Conservation (phyloP, 768 basidiomycete species). For the Termitomyces titanicus region DNA sequence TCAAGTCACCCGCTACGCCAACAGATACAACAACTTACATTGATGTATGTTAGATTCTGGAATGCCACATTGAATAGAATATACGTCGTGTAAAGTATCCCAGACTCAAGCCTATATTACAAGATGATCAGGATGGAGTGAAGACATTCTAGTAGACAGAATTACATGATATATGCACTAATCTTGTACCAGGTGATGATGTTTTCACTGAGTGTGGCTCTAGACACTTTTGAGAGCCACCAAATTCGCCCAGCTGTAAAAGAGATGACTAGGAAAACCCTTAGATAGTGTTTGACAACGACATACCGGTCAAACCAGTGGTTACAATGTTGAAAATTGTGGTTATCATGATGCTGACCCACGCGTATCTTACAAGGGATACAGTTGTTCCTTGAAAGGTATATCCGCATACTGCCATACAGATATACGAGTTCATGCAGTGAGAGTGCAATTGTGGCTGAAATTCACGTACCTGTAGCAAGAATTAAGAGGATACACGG, state of each 20-base stretch:
- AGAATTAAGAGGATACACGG: neutral
- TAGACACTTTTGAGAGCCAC: neutral
- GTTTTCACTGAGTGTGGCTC: neutral
- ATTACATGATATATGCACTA: neutral
- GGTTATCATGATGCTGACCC: neutral
- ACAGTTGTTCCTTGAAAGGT: neutral
- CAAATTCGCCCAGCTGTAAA: neutral
- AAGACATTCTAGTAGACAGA: neutral
- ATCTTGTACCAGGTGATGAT: neutral
- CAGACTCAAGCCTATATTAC: neutral
- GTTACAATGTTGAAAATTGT: neutral
- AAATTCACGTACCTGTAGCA: neutral
- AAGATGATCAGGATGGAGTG: neutral
- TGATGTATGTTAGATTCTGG: neutral
- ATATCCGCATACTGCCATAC: neutral
- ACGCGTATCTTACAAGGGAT: neutral
- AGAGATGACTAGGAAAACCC: neutral
- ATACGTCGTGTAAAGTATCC: neutral
- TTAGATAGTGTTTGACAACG: neutral
- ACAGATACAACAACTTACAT: neutral
- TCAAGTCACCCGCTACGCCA: neutral
- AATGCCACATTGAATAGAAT: neutral
- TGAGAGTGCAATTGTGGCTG: neutral
- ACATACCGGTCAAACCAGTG: neutral
- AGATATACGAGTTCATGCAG: neutral